Conservation (phyloP, 1,284 basidiomycete species). For the Fomitopsis betulina region DNA sequence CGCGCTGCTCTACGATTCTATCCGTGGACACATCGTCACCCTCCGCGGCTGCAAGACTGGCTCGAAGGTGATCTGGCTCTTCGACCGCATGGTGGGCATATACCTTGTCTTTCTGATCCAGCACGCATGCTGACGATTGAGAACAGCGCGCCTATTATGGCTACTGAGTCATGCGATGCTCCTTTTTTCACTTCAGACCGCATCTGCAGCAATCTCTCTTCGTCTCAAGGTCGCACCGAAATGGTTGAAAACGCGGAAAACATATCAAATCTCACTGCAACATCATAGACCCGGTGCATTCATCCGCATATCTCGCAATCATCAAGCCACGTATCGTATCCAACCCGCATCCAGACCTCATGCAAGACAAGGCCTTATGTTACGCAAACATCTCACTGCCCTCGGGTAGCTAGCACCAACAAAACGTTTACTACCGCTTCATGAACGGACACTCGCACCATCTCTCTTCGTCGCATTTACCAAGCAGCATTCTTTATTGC, state of each 20-base stretch:
- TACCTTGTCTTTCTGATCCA: conserved; percentile 31
- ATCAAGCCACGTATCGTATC: not conserved
- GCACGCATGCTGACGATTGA: conserved; percentile 36
- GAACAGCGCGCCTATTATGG: conserved; percentile 43
- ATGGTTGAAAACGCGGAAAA: not conserved
- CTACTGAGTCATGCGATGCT: conserved; percentile 27
- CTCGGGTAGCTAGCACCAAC: not conserved
- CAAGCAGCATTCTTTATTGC: conserved; percentile 22
- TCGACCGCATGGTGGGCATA: conserved; percentile 44
- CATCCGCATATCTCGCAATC: not conserved
- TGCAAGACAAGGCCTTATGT: conserved; percentile 1
- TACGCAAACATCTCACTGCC: not conserved
- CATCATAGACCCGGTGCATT: not conserved
- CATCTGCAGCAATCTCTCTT: conserved; percentile 13
- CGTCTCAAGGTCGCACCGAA: not conserved
- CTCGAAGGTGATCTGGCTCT: conserved; percentile 84
- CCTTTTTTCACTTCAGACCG: conserved; percentile 9
- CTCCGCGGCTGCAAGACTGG: conserved; percentile 82
- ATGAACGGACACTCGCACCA: conserved; percentile 4
- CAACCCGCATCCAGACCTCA: not conserved
- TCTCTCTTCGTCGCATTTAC: conserved; percentile 16
- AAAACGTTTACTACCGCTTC: conserved; percentile 1
- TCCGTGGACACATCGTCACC: conserved; percentile 79
- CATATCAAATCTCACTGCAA: not conserved
- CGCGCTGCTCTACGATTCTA: conserved; percentile 72